Base-by-base conservation (phyloP, 2,329 filamentous ascomycete species). In the Blastomyces parvus region DNA sequence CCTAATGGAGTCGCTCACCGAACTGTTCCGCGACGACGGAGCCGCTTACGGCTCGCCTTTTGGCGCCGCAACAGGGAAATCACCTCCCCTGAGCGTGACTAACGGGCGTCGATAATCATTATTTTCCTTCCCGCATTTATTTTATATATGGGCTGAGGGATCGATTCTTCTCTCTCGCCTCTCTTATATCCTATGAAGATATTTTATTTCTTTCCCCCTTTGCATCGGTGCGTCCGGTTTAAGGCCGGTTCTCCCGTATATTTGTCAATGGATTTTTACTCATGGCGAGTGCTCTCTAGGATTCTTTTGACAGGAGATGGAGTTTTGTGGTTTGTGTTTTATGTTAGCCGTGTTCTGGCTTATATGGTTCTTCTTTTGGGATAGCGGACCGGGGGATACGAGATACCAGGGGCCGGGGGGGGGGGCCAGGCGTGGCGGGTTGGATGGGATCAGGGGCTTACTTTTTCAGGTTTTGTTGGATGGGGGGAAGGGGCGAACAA, bases 21-120 rank as follows among this genome's bases (percentile, higher is more conserved):
- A 22, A 60, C 62, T 2, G 19, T 77, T 52, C 71, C 72, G 17
- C 77, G 76, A 64, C 71, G 72, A 22, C 70, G 72, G 57, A 77
- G 76, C 62, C 73, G 76, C 17, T 69, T 78, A 53, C 73, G 76
- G 48, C 68, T 78, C 62, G 76, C 76, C 40, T 78, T 78, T 57
- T 78, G 76, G 76, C 74, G 73, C 61, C 74, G 75, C 56, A 66
- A 65, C 63, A 64, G 64, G 48, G 64, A 63, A 46, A 8, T 53
- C 27, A 5, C 27, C 25, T 40, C 61, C 30, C 25, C 59, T 40
- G 53, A 61, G n/a, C 59, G 52, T 42, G 59, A 62, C 53, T 27
- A 55, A 59, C 60, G 52, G 57, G 30, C 42, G 42, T 61, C 38
- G 61, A 59, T 61, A 40, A 58, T 25, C 8, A 52, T 61, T 33